phyloP scores from a whole-genome alignment of 768 basidiomycete species.

The Trametes maxima region DNA sequence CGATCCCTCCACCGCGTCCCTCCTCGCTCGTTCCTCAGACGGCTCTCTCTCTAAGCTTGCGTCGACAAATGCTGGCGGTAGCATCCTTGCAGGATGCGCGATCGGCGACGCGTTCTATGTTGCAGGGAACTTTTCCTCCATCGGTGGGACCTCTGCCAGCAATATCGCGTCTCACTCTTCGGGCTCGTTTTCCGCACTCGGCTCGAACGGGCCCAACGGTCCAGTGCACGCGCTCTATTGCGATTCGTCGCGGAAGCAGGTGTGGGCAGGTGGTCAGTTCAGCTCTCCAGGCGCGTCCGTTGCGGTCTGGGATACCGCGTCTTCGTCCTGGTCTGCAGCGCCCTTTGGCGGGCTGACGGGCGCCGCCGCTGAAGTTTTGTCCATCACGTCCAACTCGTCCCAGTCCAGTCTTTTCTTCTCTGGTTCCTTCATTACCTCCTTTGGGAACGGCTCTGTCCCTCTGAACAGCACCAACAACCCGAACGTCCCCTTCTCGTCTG shows the following conservation, averaged over 20 bases:
- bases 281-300: constrained; percentile 66
- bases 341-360: constrained; percentile 85
- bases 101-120: constrained; percentile 73
- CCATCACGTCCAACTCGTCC: constrained; percentile 76
- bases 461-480: constrained; percentile 78
- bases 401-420: constrained; percentile 79
- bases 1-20: constrained; percentile 71
- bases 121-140: constrained; percentile 80
- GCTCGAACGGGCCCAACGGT: constrained; percentile 72
- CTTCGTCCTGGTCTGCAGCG: constrained; percentile 70
- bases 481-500: constrained; percentile 79
- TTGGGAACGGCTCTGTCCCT: constrained; percentile 52
- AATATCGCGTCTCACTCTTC: constrained; percentile 81
- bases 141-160: constrained; percentile 57
- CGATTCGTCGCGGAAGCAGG: constrained; percentile 59
- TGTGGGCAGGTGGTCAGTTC: constrained; percentile 84
- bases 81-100: constrained; percentile 72
- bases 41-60: constrained; percentile 73
- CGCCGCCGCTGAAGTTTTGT: constrained; percentile 63
- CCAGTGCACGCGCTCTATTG: constrained; percentile 76
- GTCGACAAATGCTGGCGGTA: constrained; percentile 79
- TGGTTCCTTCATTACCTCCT: constrained; percentile 83
- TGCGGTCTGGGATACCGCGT: constrained; percentile 68
- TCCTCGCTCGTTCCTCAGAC: constrained; percentile 63
- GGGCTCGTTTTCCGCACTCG: constrained; percentile 61